These are phyloP conservation scores for Fusarium graminum DNA, from an alignment of 2,329 filamentous ascomycete species.

Conservation along the genomic window DNA sequence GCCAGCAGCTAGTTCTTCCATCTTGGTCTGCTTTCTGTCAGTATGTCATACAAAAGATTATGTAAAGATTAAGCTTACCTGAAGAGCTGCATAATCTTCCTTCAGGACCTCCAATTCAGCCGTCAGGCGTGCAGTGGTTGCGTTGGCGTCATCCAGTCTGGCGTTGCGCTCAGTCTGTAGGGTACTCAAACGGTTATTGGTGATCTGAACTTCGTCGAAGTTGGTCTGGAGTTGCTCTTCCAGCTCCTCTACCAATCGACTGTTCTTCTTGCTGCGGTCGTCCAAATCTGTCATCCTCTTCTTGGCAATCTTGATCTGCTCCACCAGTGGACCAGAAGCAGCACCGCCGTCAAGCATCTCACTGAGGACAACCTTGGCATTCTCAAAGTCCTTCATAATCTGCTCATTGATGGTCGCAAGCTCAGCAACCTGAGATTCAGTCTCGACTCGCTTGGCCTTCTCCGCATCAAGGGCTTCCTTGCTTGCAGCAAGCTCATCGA, in stretches of 20 bases:
- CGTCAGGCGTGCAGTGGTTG: conserved; percentile 72
- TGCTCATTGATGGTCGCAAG: conserved; percentile 70
- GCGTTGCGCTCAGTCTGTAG: conserved; percentile 79
- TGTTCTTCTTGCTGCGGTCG: conserved; percentile 86
- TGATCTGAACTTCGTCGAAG: conserved; percentile 90
- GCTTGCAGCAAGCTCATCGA: conserved; percentile 67
- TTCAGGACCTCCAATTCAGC: conserved; percentile 75
- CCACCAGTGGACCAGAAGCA: conserved; percentile 62
- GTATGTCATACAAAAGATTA: conserved; percentile 23
- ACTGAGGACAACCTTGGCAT: conserved; percentile 67
- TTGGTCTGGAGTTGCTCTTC: conserved; percentile 96
- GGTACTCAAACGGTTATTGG: conserved; percentile 87
- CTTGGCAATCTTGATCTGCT: conserved; percentile 72
- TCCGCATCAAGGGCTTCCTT: conserved; percentile 71
- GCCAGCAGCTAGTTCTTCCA: conserved; percentile 64
- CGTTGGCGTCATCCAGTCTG: conserved; percentile 83
- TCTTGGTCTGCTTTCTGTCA: conserved; percentile 66
- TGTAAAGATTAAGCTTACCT: conserved; percentile 68
- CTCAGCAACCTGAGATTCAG: conserved; percentile 68
- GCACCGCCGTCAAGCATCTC: conserved; percentile 65
- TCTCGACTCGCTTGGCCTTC: conserved; percentile 69
- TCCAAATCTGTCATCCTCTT: conserved; percentile 74
- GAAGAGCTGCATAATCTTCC: conserved; percentile 79
- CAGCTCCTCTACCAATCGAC: conserved; percentile 91
- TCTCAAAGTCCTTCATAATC: conserved; percentile 72